Conservation (phyloP, 257 asterid species). For the Jacaranda mimosifolia region DNA sequence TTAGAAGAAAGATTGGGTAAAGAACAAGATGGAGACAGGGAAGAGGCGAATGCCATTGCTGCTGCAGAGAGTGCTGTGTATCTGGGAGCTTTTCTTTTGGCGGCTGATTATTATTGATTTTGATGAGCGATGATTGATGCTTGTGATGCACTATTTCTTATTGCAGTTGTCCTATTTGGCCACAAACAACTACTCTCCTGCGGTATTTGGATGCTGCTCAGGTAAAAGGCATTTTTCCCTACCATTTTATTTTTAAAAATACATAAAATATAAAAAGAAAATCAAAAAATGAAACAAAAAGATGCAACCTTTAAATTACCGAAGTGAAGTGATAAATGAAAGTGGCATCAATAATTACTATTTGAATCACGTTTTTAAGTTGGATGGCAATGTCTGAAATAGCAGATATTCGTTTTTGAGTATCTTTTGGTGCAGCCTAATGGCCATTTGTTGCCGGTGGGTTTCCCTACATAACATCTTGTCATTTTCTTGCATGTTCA, state of each 20-base stretch:
- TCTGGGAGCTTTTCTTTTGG: slow-evolving; percentile 23
- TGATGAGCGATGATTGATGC: background rate
- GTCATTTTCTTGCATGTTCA: background rate
- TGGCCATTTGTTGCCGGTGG: slow-evolving; percentile 31
- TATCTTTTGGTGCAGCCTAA: slow-evolving; percentile 36
- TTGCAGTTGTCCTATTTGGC: background rate
- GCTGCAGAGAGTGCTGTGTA: slow-evolving; percentile 19
- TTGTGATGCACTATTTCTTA: background rate
- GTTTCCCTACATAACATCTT: background rate
- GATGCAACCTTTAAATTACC: too few relatives aligned
- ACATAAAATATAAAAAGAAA: too few relatives aligned
- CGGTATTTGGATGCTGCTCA: background rate
- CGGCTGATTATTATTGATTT: slow-evolving; percentile 36
- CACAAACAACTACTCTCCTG: too few relatives aligned
- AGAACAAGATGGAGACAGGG: slow-evolving; percentile 46
- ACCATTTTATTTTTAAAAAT: too few relatives aligned
- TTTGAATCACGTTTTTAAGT: background rate
- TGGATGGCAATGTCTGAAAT: background rate
- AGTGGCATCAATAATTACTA: background rate
- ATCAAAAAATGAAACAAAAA: too few relatives aligned
- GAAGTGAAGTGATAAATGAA: too few relatives aligned
- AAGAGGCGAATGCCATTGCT: slow-evolving; percentile 63
- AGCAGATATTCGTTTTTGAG: background rate
- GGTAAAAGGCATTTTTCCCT: too few relatives aligned
- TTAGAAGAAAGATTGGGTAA: slow-evolving; percentile 43